Evolutionary conservation across 805 yeast genomes (phyloP), one percentile per base, ranked within the genome.

Genomic region (Hanseniaspora thailandica): DNA sequence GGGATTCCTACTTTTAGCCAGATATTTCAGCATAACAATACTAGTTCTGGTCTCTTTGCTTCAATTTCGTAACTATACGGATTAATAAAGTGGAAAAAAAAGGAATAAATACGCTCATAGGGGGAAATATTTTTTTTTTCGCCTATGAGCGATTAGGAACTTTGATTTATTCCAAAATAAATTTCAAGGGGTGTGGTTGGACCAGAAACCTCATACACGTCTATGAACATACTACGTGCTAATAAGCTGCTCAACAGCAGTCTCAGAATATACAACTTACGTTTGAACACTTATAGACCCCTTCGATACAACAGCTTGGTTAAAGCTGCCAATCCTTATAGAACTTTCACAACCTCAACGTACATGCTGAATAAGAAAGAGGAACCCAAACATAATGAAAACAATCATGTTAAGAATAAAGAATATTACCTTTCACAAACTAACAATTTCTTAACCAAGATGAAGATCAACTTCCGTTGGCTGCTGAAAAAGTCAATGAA

Each of bases 401-500:
- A n/a, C 3, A n/a, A 15, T 22, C 17, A 26, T n/a, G 19, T 6
- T 12, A 59, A 47, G 57, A 66, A 69, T 17, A 60, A 66, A 45
- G 76, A 72, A 44, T 70, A 70, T 40, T 67, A 71, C 45, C 63
- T 77, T n/a, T 69, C 72, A 3, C 69, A 69, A 7, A 72, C 79
- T 0, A 69, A 69, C 5, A 67, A 72, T 5, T 55, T 69, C 12
- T 61, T 67, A 41, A 71, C 72, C 33, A 67, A 76, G 23, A 52
- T 77, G 13, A 62, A 66, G 25, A 76, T 78, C 35, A 67, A 80
- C 45, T 57, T 82, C 50, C 82, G 81, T 64, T 88, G 96, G 95
- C 64, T 80, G 1, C 66, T 93, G 50, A 84, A 85, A 54, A 74
- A 77, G 50, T 84, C 86, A 12, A 78, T 80, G 58, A 73, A 94